Conservation (phyloP, 2,329 filamentous ascomycete genomes). For the Trichoderma endophyticum region DNA sequence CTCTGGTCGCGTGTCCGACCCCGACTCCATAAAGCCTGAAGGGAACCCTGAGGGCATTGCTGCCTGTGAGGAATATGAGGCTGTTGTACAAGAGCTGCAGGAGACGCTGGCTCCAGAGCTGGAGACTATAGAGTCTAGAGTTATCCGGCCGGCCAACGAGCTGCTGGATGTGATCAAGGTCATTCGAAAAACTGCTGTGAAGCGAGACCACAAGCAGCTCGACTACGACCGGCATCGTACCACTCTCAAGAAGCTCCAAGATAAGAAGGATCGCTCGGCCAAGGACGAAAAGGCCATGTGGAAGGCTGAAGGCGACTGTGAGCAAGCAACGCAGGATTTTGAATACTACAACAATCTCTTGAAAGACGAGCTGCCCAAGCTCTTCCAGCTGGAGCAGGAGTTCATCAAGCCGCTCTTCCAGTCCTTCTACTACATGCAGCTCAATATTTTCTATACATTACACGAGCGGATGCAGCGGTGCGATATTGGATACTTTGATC, state of each 20-base stretch:
- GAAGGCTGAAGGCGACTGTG: conserved; percentile 88
- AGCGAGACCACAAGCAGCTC: conserved; percentile 95
- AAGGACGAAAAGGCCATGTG: conserved; percentile 98
- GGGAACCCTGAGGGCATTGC: conserved; percentile 90
- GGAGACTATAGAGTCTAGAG: conserved; percentile 92
- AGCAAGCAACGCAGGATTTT: conserved; percentile 90
- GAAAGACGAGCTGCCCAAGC: conserved; percentile 90
- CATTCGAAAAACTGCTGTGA: conserved; percentile 81
- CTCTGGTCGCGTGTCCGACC: conserved; percentile 91
- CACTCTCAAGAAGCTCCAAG: conserved; percentile 87
- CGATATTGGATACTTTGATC: conserved; percentile 96
- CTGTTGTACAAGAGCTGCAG: conserved; percentile 84
- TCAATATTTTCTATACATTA: conserved; percentile 98
- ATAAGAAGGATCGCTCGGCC: conserved; percentile 92
- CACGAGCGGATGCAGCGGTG: conserved; percentile 97
- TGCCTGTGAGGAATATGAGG: conserved; percentile 95
- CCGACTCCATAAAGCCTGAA: conserved; percentile 74
- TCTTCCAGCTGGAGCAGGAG: conserved; percentile 85
- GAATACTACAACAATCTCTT: conserved; percentile 97
- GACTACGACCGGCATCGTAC: conserved; percentile 88
- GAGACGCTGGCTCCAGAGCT: conserved; percentile 85
- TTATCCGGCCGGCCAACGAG: conserved; percentile 91
- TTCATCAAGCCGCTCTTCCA: conserved; percentile 98
- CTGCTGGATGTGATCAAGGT: conserved; percentile 92
- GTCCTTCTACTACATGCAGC: conserved; percentile 99